phyloP scores from a whole-genome alignment of 2,329 filamentous ascomycete species.

The Apiospora koreana region DNA sequence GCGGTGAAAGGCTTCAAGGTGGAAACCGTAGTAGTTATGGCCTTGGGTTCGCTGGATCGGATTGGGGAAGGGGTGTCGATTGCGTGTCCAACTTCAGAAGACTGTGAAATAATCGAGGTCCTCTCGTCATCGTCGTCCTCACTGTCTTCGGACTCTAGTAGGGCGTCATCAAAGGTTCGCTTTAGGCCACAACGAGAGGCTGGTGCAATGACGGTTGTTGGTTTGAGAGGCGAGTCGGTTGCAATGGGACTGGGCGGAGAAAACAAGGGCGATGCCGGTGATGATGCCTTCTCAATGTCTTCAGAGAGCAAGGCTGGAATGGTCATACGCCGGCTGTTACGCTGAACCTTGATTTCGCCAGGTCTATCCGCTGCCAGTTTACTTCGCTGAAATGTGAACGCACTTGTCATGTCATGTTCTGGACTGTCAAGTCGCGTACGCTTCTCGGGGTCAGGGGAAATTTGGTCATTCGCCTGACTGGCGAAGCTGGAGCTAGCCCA shows the following conservation, averaged over 20 bases:
- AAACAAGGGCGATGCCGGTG: neutral
- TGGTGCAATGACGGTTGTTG: neutral
- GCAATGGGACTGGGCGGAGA: neutral
- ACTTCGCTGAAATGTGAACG: slow-evolving; percentile 31
- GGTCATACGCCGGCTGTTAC: slow-evolving; percentile 22
- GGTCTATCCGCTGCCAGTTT: slow-evolving; percentile 20
- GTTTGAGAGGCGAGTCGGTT: slow-evolving; percentile 23
- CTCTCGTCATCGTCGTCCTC: neutral
- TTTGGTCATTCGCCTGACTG: slow-evolving; percentile 22
- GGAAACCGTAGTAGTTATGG: neutral
- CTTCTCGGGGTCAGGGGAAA: slow-evolving; percentile 15
- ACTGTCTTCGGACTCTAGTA: neutral
- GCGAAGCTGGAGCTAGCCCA: slow-evolving; percentile 36
- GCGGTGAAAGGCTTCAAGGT: neutral
- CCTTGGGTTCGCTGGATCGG: neutral
- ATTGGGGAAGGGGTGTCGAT: neutral
- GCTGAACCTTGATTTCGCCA: neutral
- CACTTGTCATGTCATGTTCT: slow-evolving; percentile 35
- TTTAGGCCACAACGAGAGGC: neutral
- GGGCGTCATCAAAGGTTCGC: slow-evolving; percentile 24
- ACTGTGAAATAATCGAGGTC: neutral
- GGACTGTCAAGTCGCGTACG: slow-evolving; percentile 18
- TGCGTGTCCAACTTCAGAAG: neutral
- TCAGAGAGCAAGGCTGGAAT: slow-evolving; percentile 30
- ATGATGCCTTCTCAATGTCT: slow-evolving; percentile 22